Percentiles rank a stretch among this genome's conserved stretches.
Conservation (phyloP, 345 rosid genomes). For the Aethionema arabicum region DNA sequence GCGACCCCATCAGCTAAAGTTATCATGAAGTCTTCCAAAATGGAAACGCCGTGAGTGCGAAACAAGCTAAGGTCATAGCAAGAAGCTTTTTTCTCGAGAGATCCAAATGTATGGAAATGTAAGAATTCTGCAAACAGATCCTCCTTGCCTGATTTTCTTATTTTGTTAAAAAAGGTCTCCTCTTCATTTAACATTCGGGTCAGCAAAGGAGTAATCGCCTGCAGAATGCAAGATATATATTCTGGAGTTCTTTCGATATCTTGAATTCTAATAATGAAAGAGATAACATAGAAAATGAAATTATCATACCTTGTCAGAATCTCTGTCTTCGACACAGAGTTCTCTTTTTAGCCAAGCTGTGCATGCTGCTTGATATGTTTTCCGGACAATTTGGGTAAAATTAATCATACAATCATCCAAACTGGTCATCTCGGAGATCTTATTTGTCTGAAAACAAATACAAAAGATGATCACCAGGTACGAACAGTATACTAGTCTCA, state of each 20-base stretch:
- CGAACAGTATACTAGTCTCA: conserved; percentile 3
- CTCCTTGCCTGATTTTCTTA: conserved; percentile 77
- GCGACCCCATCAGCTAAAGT: conserved; percentile 84
- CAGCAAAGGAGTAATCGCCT: conserved; percentile 60
- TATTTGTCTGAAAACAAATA: conserved; percentile 56
- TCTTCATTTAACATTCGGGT: conserved; percentile 64
- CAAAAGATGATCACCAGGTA: conserved; percentile 22
- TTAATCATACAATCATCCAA: conserved; percentile 52
- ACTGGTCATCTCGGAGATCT: conserved; percentile 30
- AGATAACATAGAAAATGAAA: not conserved
- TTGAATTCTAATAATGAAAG: conserved; percentile 8
- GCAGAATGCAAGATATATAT: conserved; percentile 27
- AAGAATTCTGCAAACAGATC: conserved; percentile 78
- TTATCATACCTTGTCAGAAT: conserved; percentile 46
- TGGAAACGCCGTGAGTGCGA: conserved; percentile 55
- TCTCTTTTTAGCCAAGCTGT: conserved; percentile 66
- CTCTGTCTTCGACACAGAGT: conserved; percentile 44
- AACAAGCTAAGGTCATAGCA: conserved; percentile 57
- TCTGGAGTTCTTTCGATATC: conserved; percentile 18
- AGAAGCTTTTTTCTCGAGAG: conserved; percentile 52
- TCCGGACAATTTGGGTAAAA: conserved; percentile 48
- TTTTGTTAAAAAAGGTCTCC: conserved; percentile 50
- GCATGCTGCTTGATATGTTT: conserved; percentile 55
- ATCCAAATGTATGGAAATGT: conserved; percentile 60
- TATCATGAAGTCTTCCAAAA: conserved; percentile 86